These are phyloP conservation scores for Purpureocillium lavendulum DNA, from an alignment of 2,329 filamentous ascomycete species.

Conservation along the genomic window DNA sequence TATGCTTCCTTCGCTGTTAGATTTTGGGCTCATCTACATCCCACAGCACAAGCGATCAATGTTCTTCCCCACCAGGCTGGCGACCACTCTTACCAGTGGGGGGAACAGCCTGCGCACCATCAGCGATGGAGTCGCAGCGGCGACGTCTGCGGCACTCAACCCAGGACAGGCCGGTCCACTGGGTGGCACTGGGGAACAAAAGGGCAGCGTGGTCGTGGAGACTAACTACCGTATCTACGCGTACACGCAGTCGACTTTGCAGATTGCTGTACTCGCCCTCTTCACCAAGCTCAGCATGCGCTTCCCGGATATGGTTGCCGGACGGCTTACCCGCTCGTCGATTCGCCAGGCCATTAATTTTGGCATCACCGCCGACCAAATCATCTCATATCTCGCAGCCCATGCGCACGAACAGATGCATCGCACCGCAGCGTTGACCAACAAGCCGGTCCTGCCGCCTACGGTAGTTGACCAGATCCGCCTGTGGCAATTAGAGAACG, in stretches of 20 bases:
- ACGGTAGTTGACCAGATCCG: slow-evolving; percentile 97
- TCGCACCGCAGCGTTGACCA: slow-evolving; percentile 48
- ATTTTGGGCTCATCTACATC: slow-evolving; percentile 87
- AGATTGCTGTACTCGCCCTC: slow-evolving; percentile 87
- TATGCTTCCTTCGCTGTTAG: slow-evolving; percentile 83
- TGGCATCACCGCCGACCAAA: slow-evolving; percentile 92
- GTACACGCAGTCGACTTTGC: slow-evolving; percentile 87
- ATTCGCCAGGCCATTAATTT: slow-evolving; percentile 79
- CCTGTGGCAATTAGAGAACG: slow-evolving; percentile 94
- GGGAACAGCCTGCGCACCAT: slow-evolving; percentile 63
- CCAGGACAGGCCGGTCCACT: slow-evolving; percentile 27
- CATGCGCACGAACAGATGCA: slow-evolving; percentile 95
- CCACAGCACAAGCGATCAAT: slow-evolving; percentile 48
- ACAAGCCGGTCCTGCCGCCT: slow-evolving; percentile 72
- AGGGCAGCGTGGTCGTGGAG: slow-evolving; percentile 90
- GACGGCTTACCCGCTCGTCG: slow-evolving; percentile 80
- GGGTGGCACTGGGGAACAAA: slow-evolving; percentile 33
- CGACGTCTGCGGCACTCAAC: slow-evolving; percentile 38
- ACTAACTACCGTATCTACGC: slow-evolving; percentile 98
- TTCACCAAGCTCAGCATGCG: slow-evolving; percentile 84
- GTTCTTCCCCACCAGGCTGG: slow-evolving; percentile 86
- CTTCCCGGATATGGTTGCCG: slow-evolving; percentile 89
- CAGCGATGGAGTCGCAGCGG: slow-evolving; percentile 59
- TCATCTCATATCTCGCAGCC: slow-evolving; percentile 83
- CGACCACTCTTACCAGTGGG: slow-evolving; percentile 87